A percentile compares a stretch with the other conserved stretches of the same genome.
Conservation (phyloP, 345 rosid species). For the Eucalyptus decipiens region DNA sequence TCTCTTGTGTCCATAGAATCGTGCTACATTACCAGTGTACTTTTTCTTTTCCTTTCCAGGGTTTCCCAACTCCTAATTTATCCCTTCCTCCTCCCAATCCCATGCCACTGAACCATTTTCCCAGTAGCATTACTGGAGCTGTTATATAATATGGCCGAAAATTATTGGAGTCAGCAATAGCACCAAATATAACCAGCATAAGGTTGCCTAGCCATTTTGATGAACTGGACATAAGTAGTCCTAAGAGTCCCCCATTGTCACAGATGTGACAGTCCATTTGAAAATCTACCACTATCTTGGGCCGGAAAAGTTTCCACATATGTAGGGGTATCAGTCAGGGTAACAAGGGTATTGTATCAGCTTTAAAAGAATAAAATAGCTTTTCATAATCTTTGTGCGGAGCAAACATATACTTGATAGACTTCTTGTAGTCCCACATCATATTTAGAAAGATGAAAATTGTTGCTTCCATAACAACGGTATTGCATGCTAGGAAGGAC, state of each 20-base stretch:
- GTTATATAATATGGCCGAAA: neutral
- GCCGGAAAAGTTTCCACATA: neutral
- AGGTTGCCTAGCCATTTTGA: neutral
- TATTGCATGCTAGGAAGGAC: neutral
- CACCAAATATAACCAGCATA: neutral
- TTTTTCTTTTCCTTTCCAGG: neutral
- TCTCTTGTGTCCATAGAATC: neutral
- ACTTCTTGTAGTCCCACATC: neutral
- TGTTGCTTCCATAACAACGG: neutral
- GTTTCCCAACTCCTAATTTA: neutral
- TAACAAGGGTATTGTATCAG: neutral
- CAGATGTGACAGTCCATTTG: neutral
- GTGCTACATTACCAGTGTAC: neutral
- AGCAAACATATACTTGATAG: neutral
- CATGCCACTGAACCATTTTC: neutral
- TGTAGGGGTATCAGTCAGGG: neutral
- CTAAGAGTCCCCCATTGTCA: neutral
- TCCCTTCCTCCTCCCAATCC: neutral
- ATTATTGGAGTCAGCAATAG: neutral
- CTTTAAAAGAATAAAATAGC: neutral
- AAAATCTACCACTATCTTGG: neutral
- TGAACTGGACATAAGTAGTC: neutral
- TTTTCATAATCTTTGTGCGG: neutral
- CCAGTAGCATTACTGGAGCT: neutral
- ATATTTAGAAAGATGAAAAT: neutral